These are phyloP conservation scores for Agroathelia rolfsii DNA, from an alignment of 1,284 basidiomycete species.

Conservation along the genomic window DNA sequence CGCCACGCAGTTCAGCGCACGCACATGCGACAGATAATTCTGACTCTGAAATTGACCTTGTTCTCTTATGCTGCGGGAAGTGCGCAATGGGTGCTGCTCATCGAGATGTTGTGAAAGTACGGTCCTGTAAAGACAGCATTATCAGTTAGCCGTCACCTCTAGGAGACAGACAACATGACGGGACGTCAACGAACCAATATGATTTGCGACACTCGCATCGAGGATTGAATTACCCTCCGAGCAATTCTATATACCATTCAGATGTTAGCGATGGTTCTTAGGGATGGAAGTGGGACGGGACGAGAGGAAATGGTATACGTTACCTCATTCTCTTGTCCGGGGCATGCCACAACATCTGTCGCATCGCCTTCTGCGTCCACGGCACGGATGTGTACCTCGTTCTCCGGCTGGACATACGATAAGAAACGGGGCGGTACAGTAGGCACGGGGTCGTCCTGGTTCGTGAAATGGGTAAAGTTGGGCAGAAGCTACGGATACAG, in stretches of 20 bases:
- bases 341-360: constrained; percentile 13
- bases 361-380: constrained; percentile 1
- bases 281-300: no score
- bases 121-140: constrained; percentile 9
- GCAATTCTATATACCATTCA: no score
- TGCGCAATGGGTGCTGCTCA: constrained; percentile 11
- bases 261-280: no score
- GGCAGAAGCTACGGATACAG: constrained; percentile 15
- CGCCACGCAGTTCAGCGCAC: no score
- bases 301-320: neutral
- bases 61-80: no score
- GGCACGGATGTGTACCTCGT: constrained; percentile 12
- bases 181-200: constrained; percentile 10
- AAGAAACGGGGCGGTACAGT: constrained; percentile 14
- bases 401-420: constrained; percentile 11
- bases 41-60: no score
- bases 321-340: constrained; percentile 15
- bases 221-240: constrained; percentile 13
- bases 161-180: neutral
- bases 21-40: no score
- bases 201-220: constrained; percentile 10
- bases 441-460: constrained; percentile 13
- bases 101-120: constrained; percentile 15
- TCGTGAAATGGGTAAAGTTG: constrained; percentile 21
- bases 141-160: neutral